A percentile compares a stretch with the other conserved stretches of the same genome.
phyloP scores from a whole-genome alignment of 1,284 basidiomycete species.

The Apiotrichum gamsii region DNA sequence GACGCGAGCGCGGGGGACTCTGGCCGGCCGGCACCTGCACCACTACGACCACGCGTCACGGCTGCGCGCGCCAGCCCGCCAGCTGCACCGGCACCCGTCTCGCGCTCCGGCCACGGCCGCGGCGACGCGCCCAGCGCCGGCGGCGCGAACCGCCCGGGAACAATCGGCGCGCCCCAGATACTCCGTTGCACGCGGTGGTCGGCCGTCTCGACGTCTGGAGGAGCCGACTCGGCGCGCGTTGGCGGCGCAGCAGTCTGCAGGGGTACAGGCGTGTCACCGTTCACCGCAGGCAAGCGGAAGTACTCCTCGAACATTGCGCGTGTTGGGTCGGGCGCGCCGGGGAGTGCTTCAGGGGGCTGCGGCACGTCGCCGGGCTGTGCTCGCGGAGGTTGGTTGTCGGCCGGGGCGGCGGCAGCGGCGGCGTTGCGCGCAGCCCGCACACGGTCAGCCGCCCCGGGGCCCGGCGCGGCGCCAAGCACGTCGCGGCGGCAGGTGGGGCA shows the following conservation, averaged over 20 bases:
- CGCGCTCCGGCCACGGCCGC: constrained; percentile 3
- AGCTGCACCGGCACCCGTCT: background rate
- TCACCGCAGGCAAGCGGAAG: constrained; percentile 26
- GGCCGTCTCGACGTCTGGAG: constrained; percentile 6
- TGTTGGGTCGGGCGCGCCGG: constrained; percentile 45
- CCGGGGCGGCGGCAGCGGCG: constrained; percentile 10
- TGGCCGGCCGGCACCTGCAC: too few species aligned
- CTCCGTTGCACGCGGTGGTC: constrained; percentile 29
- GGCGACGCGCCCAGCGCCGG: constrained; percentile 34
- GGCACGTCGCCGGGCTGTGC: constrained; percentile 37
- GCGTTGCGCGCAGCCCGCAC: background rate
- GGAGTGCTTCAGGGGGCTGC: constrained; percentile 33
- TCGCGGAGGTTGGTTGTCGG: too few species aligned
- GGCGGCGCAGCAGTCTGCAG: constrained; percentile 1
- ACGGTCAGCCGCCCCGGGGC: background rate
- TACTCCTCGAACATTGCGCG: constrained; percentile 36
- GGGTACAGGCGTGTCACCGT: constrained; percentile 22
- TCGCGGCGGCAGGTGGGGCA: constrained; percentile 94
- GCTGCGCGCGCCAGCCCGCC: background rate
- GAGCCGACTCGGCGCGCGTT: background rate
- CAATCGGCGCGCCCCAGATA: constrained; percentile 42
- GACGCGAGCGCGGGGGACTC: constrained; percentile 4
- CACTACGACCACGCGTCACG: too few species aligned
- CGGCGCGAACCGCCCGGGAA: constrained; percentile 34
- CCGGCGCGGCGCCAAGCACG: constrained; percentile 58